Percentiles rank a stretch among this genome's conserved stretches.
phyloP scores from a whole-genome alignment of 305 asterid species.

The Solanum hybrid region DNA sequence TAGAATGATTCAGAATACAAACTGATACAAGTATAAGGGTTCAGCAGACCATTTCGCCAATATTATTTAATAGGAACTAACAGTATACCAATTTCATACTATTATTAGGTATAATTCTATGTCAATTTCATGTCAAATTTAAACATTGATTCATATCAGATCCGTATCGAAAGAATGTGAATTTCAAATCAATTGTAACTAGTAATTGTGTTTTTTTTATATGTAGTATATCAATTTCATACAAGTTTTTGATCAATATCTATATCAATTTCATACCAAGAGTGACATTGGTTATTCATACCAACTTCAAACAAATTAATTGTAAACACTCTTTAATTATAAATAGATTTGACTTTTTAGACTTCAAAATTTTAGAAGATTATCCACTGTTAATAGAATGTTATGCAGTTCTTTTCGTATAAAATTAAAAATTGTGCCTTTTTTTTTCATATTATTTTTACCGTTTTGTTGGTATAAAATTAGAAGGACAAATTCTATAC shows the following conservation, averaged over 20 bases:
- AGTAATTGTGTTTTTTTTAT: not conserved
- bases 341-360: too few relatives aligned
- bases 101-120: not conserved
- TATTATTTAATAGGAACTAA: not conserved
- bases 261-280: not conserved
- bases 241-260: not conserved
- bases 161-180: too few relatives aligned
- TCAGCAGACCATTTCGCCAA: too few relatives aligned
- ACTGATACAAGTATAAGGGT: too few relatives aligned
- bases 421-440: not conserved
- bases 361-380: not conserved
- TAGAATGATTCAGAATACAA: too few relatives aligned
- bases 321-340: not conserved
- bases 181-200: not conserved
- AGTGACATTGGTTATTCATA: not conserved
- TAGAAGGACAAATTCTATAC: too few relatives aligned
- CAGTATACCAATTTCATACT: too few relatives aligned
- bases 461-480: too few relatives aligned
- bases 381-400: not conserved
- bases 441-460: too few relatives aligned
- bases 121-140: not conserved
- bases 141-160: not conserved
- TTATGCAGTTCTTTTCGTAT: not conserved
- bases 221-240: not conserved
- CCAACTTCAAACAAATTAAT: too few relatives aligned